Evolutionary conservation across 768 basidiomycete genomes (phyloP).

Genomic region (Mrakia gelida): DNA sequence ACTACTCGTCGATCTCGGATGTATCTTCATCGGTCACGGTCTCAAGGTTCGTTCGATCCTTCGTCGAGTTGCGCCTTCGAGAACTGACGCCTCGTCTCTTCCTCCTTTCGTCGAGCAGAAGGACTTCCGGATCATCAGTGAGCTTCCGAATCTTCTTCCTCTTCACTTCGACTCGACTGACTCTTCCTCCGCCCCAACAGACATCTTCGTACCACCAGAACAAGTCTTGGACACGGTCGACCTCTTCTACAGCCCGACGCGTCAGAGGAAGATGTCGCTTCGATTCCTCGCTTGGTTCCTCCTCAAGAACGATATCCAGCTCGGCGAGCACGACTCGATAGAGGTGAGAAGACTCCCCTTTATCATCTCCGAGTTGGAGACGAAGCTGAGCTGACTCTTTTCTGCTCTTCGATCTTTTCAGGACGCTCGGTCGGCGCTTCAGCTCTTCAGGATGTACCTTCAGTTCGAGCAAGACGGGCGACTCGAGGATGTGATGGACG

Average conservation of each 20-base stretch:
- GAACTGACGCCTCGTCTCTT: not conserved
- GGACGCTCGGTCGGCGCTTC: constrained; percentile 31
- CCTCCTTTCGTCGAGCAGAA: constrained; percentile 49
- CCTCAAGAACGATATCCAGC: constrained; percentile 86
- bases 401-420: not conserved
- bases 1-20: constrained; percentile 85
- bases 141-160: constrained; percentile 38
- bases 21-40: constrained; percentile 95
- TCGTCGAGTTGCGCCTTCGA: too few species aligned
- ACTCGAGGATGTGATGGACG: constrained; percentile 82
- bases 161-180: not conserved
- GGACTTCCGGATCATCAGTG: constrained; percentile 97
- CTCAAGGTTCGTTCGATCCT: constrained; percentile 45
- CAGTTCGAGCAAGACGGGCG: constrained; percentile 63
- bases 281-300: constrained; percentile 93
- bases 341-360: constrained; percentile 60
- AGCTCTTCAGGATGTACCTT: constrained; percentile 26
- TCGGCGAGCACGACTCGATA: constrained; percentile 88
- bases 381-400: constrained; percentile 57
- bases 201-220: constrained; percentile 90
- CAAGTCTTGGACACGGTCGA: constrained; percentile 98
- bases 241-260: constrained; percentile 75
- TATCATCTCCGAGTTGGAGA: constrained; percentile 45
- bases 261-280: constrained; percentile 82
- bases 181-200: constrained; percentile 39